Evolutionary conservation across 768 basidiomycete genomes (phyloP), one percentile per base, ranked within the genome.

Genomic region (Boletus subparvulus): DNA sequence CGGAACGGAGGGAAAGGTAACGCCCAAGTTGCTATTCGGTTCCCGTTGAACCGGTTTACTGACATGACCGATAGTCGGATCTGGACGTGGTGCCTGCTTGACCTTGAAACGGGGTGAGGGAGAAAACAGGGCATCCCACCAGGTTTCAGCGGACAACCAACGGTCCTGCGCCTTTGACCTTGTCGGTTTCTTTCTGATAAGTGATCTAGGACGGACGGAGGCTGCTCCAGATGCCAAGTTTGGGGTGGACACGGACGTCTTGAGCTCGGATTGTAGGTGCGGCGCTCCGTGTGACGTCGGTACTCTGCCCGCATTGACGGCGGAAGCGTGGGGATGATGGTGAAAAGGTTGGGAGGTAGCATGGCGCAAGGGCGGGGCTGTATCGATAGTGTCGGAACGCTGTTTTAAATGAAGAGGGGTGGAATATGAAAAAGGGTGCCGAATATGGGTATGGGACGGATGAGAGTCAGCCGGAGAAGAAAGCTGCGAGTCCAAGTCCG

Each of bases 111-210:
- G 78, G 13, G 90, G 90, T 1, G 88, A 81, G 3, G 90, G 90
- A 54, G 91, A 86, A 26, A 92, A 69, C 10, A 92, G 64, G 0
- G 88, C 89, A 60, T 92, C 88, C 70, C 90, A 92, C 88, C 89
- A 90, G 17, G 86, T 84, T 72, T 91, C 88, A 0, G 88, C 82
- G 3, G 84, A 82, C 2, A 90, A 64, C 87, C 87, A 90, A 7
- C 84, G 76, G 32, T 88, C 84, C 59, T 77, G 82, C 13, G 75
- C 75, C 63, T 77, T 83, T 26, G 73, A 60, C 41, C 68, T 58
- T 47, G 54, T 54, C 2, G 52, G 62, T 30, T 63, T 59, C 62
- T 64, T 61, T 55, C 66, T 70, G 32, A 54, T 21, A 16, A 51
- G 6, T 3, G 63, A 61, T 39, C 58, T 58, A 10, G 48, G 33